Conservation (phyloP, 2,329 filamentous ascomycete species). For the Diaporthe batatas region DNA sequence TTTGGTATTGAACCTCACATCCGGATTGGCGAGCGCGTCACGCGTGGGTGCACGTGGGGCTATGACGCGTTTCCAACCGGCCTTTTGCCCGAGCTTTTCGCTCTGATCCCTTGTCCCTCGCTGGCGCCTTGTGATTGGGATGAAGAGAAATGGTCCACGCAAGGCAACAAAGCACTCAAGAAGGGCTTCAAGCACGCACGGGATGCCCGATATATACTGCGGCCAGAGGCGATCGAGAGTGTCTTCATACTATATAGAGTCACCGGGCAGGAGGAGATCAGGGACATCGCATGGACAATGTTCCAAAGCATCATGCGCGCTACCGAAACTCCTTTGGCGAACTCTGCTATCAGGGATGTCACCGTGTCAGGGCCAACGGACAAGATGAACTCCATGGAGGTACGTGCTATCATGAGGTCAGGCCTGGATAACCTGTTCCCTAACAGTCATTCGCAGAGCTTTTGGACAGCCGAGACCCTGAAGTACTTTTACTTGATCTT, state of each 20-base stretch:
- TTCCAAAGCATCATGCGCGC: constrained; percentile 78
- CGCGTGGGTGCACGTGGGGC: constrained; percentile 70
- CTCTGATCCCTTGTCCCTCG: constrained; percentile 58
- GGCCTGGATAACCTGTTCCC: background rate
- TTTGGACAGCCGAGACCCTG: constrained; percentile 73
- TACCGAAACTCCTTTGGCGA: constrained; percentile 54
- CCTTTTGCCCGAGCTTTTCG: constrained; percentile 70
- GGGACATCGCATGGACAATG: constrained; percentile 84
- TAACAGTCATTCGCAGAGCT: constrained; percentile 59
- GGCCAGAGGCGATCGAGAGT: constrained; percentile 81
- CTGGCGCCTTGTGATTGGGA: constrained; percentile 54
- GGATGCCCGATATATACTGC: constrained; percentile 62
- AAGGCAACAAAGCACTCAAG: constrained; percentile 46
- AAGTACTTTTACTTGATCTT: constrained; percentile 76
- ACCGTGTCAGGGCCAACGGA: constrained; percentile 57
- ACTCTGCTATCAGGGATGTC: constrained; percentile 46
- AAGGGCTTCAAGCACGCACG: constrained; percentile 48
- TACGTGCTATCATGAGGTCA: constrained; percentile 23
- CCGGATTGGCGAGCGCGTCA: constrained; percentile 60
- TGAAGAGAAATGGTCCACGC: constrained; percentile 50
- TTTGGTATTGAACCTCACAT: constrained; percentile 62
- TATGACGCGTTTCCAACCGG: constrained; percentile 67
- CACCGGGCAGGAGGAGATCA: constrained; percentile 77
- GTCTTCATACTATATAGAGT: constrained; percentile 86
- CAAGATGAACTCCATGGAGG: constrained; percentile 55